These are phyloP conservation scores for Quercus agrifolia DNA, from an alignment of 306 rosid species.

Conservation along the genomic window DNA sequence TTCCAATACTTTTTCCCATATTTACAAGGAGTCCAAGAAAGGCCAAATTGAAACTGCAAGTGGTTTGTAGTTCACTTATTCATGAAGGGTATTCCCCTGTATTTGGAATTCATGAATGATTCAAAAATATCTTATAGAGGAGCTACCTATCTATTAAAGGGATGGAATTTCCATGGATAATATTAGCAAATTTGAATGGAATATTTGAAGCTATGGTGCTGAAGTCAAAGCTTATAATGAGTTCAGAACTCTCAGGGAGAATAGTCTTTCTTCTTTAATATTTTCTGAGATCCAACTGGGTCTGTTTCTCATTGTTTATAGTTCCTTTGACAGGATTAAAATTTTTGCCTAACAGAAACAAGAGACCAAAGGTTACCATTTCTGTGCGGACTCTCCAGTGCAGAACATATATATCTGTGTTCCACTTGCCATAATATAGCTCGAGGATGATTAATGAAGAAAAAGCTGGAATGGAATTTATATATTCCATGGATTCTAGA, in stretches of 20 bases:
- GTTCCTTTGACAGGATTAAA: conserved; percentile 17
- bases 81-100: no score
- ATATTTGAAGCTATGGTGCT: neutral
- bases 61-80: no score
- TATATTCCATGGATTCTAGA: conserved; percentile 23
- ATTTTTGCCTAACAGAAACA: conserved; percentile 17
- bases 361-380: conserved; percentile 17
- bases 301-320: conserved; percentile 6
- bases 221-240: neutral
- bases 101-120: no score
- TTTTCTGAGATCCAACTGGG: neutral
- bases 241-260: neutral
- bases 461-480: conserved; percentile 29
- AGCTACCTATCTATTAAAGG: neutral
- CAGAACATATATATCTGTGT: neutral
- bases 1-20: conserved; percentile 1
- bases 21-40: conserved; percentile 13
- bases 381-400: neutral
- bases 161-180: neutral
- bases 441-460: conserved; percentile 17
- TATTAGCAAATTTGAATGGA: neutral
- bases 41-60: neutral
- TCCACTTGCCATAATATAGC: conserved; percentile 27
- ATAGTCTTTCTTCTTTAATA: neutral
- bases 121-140: no score